A percentile compares a stretch with the other conserved stretches of the same genome.
Evolutionary conservation across 1,284 basidiomycete genomes (phyloP).

Genomic region (Porogramme epimiltina): DNA sequence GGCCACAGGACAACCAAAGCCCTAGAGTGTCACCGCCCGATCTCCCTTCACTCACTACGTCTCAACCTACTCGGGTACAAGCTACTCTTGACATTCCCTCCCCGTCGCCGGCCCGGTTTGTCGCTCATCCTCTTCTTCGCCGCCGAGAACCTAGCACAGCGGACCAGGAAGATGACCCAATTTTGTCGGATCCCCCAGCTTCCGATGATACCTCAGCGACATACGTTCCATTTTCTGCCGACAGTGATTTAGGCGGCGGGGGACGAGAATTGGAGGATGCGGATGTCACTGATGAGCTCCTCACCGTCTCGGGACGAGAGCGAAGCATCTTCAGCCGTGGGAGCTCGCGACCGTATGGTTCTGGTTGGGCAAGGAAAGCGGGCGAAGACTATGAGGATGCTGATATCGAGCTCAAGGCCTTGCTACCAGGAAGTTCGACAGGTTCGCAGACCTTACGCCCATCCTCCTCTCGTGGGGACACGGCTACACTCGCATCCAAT

Average conservation of each 20-base stretch:
- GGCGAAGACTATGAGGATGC: background rate
- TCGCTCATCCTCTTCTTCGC: conserved; percentile 26
- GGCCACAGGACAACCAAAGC: background rate
- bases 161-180: conserved; percentile 23
- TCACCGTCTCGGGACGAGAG: conserved; percentile 11
- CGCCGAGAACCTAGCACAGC: conserved; percentile 25
- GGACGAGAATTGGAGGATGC: conserved; percentile 5
- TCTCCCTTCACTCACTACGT: background rate
- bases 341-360: background rate
- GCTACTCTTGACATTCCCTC: conserved; percentile 1
- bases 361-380: conserved; percentile 4
- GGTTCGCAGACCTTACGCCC: background rate
- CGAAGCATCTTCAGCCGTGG: background rate
- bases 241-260: background rate
- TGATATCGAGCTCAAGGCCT: conserved; percentile 10
- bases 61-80: background rate
- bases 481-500: conserved; percentile 1
- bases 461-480: background rate
- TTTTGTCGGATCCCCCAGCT: conserved; percentile 3
- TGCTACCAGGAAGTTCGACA: conserved; percentile 5
- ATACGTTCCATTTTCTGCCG: background rate
- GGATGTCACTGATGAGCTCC: conserved; percentile 23
- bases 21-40: conserved; percentile 2
- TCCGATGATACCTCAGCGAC: conserved; percentile 2
- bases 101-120: conserved; percentile 15